Base-by-base conservation (phyloP, 441 rosid genomes). In the Dalechampia spathulata region DNA sequence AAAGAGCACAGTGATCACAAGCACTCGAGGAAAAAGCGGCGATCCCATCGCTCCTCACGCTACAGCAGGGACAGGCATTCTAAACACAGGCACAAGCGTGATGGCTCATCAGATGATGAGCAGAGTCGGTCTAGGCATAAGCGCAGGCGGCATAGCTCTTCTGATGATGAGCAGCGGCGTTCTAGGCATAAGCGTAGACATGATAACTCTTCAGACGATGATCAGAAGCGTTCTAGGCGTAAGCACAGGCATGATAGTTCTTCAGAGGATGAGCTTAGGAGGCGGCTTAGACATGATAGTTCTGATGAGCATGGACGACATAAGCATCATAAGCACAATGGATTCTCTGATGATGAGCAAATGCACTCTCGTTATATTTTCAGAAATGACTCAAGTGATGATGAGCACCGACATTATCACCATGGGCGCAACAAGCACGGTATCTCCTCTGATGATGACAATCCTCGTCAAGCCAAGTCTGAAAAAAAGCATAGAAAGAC, bases 1-100 rank as follows among this genome's bases (percentile, higher is more conserved):
- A 72, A 72, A 27, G 77, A 72, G 13, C 69, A 63, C 15, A 55
- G 52, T 4, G 73, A 68, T 57, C 66, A 51, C 49, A 74, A 76
- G 57, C 82, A 68, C 57, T 75, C 75, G 0, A 64, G 70, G 67
- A 83, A 67, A 75, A 84, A 69, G 64, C 69, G 57, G 37, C 66
- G 63, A 21, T 74, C 80, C 51, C 79, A 65, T 55, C 65, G n/a
- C 22, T 65, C 77, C 41, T 76, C 88, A 2, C 74, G 56, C 58
- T 71, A 32, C 42, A 69, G 69, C 57, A 67, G 60, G 62, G 80
- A 77, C 38, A 67, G 74, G 61, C 81, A 65, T 63, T 75, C 77
- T 37, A 56, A 50, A 30, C 78, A 49, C 66, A 57, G 52, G 56
- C 83, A 52, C 45, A 68, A 65, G 66, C 67, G 47, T 19, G 54